Base-by-base conservation (phyloP, 163 green algal species). In the Chlorella variabilis region DNA sequence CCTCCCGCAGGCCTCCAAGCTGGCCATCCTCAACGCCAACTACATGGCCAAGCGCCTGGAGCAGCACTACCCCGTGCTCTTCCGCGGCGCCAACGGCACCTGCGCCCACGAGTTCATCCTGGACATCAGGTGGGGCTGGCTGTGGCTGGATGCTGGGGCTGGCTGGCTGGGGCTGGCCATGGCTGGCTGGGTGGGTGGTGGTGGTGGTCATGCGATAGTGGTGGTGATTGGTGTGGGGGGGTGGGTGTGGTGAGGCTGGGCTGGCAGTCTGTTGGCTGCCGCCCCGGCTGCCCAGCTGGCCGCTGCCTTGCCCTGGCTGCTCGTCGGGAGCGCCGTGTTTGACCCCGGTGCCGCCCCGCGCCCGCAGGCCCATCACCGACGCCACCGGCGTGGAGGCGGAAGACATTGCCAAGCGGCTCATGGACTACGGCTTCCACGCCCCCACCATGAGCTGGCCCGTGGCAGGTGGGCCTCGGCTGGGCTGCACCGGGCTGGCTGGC, bases 371-470 rank as follows among this genome's bases (percentile, higher is more conserved):
- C 42, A 77, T 87, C 59, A 92, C 87, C 31, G 82, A 92, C 8
- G 85, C 86, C n/a, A 87, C 93, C n/a, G 95, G 94, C 81, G 93
- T 99, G 27, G 94, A 98, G 89, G 87, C 94, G 3, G 96, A 98
- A 90, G 97, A 99, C 87, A 94, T 99, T 58, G 96, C 97, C 81
- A 99, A 99, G 94, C 91, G 97, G 20, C 88, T 99, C 39, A 99
- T 99, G 41, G 97, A 99, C 91, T 99, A 98, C 86, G 97, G 97
- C 73, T 99, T 96, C 92, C 97, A 99, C 84, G 92, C 95, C 0
- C 97, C 97, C 65, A 99, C 97, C 90, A 99, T 99, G 97, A 98
- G 92, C 4, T 99, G 97, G 97, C 97, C 97, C 17, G 97, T 99
- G 48, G 75, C 93, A 11, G 94, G 83, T 87, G 82, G 51, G 71